Base-by-base conservation (phyloP, 495 filamentous ascomycete genomes). In the Chlorociboria aeruginascens region DNA sequence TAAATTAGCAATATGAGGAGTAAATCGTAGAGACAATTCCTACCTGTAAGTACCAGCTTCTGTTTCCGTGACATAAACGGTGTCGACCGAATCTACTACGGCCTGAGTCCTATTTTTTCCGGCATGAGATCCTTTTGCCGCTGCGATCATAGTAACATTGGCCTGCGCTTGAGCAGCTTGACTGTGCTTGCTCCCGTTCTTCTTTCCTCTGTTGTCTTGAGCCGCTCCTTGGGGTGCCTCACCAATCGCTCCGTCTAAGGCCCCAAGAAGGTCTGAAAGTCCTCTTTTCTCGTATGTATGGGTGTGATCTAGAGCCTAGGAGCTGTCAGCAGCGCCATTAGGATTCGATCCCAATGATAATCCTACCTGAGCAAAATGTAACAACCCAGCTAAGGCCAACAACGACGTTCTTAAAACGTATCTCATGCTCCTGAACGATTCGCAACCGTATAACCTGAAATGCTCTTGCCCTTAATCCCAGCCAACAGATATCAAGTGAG, bases 201-300 rank as follows among this genome's bases (percentile, higher is more conserved):
- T 17, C 25, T 17, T 46, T 28, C 17, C 20, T 13, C n/a, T 29
- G 20, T 34, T 12, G 32, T 14, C 44, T 6, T 39, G 39, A 7
- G 37, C 36, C 28, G 12, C 33, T 36, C 40, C 40, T 31, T 7
- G 8, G 13, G 7, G 31, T 12, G 36, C 17, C 33, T n/a, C 51
- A 12, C 42, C 52, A 29, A 42, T 37, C 17, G 11, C 30, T 14
- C 8, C 43, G 44, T 37, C 53, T 30, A 48, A 28, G 9, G 44
- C 50, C 7, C 32, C 46, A 14, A 58, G 32, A 28, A 58, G 28
- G 40, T 58, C 51, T 13, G 43, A 49, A 28, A 54, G 36, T 32
- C 47, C 53, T 46, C 38, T 45, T 48, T 43, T 46, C 17, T 42
- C 32, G 12, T 44, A 35, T n/a, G 40, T 41, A 8, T 29, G 32